These are phyloP conservation scores for Boeremia exigua DNA, from an alignment of 2,329 filamentous ascomycete genomes.

Conservation along the genomic window DNA sequence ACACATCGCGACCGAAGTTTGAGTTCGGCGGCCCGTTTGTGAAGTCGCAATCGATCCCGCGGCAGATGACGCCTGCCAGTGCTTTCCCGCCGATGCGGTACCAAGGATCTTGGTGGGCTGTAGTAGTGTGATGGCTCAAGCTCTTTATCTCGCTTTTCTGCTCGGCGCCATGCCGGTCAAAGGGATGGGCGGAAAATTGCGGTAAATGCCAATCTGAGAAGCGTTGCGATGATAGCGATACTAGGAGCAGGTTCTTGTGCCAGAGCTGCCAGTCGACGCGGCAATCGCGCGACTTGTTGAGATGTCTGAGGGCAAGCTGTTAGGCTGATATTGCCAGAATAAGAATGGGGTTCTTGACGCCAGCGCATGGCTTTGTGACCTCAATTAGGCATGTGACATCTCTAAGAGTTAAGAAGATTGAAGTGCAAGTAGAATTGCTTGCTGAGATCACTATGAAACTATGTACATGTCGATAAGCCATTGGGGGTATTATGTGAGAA, in stretches of 20 bases:
- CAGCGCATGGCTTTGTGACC: too few species aligned
- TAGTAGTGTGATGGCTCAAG: not conserved
- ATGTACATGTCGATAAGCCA: too few species aligned
- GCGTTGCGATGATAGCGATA: not conserved
- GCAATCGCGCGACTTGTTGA: too few species aligned
- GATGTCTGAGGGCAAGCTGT: too few species aligned
- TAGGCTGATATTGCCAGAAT: too few species aligned
- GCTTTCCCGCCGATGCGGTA: conserved; percentile 5
- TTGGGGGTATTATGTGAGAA: not conserved
- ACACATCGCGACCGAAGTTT: conserved; percentile 15
- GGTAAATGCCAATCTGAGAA: conserved; percentile 2
- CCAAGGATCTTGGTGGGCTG: not conserved
- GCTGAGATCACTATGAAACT: too few species aligned
- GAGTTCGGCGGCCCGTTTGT: conserved; percentile 8
- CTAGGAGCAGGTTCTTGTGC: not conserved
- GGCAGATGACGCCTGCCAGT: conserved; percentile 1
- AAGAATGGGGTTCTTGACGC: too few species aligned
- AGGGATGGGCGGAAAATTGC: conserved; percentile 7
- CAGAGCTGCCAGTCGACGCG: not conserved
- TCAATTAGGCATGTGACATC: too few species aligned
- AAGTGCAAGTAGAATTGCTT: too few species aligned
- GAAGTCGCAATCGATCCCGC: conserved; percentile 9
- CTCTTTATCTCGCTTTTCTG: conserved; percentile 4
- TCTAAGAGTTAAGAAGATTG: too few species aligned
- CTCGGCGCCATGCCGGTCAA: conserved; percentile 16